Evolutionary conservation across 257 asterid species (phyloP).

Genomic region (Solanum ossicruentum): DNA sequence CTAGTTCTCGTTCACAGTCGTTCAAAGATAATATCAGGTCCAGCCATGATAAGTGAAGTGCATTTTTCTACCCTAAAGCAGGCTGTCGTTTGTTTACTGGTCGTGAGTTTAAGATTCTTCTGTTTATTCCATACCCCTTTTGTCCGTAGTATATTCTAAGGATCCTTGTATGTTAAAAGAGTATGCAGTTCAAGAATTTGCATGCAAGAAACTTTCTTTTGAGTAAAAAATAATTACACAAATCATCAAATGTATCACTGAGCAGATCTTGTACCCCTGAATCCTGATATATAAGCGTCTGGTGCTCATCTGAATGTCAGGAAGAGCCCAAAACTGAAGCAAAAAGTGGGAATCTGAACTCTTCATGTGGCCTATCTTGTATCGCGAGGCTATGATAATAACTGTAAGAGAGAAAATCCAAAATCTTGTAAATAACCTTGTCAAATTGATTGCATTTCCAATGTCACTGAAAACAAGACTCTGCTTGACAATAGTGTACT

Average conservation of each 20-base stretch:
- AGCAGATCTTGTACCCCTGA: background rate
- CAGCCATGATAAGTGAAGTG: constrained; percentile 13
- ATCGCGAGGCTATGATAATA: background rate
- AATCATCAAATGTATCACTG: background rate
- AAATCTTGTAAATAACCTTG: background rate
- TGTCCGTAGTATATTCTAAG: background rate
- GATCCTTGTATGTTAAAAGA: background rate
- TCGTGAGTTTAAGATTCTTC: background rate
- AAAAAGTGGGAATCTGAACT: background rate
- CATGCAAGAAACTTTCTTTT: background rate
- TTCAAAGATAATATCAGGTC: constrained; percentile 29
- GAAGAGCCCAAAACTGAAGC: background rate
- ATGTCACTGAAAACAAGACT: background rate
- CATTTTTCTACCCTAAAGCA: background rate
- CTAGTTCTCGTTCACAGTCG: constrained; percentile 25
- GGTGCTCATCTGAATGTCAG: background rate
- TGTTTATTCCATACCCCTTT: background rate
- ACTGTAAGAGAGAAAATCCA: background rate
- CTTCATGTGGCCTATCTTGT: background rate
- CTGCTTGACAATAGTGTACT: background rate
- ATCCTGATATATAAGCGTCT: background rate
- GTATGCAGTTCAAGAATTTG: background rate
- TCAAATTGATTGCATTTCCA: background rate
- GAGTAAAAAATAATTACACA: background rate
- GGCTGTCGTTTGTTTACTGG: background rate